Percentiles rank a stretch among this genome's conserved stretches.
phyloP scores from a whole-genome alignment of 2,329 filamentous ascomycete species.

The Leptographium wingfieldii region DNA sequence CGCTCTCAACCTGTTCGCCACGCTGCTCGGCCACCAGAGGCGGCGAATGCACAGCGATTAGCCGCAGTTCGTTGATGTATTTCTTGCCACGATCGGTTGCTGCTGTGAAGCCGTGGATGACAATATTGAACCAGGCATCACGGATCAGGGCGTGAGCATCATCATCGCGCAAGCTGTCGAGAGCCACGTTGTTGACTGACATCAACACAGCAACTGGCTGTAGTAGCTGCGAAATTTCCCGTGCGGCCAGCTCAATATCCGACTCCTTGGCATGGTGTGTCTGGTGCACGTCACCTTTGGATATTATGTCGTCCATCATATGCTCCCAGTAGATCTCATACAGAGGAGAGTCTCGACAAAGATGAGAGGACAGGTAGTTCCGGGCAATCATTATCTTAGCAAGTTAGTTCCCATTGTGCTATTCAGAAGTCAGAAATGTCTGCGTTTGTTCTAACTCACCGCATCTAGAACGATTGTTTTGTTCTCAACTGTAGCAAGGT shows the following conservation, averaged over 20 bases:
- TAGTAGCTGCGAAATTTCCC: slow-evolving; percentile 78
- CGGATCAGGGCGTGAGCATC: slow-evolving; percentile 63
- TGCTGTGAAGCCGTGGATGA: slow-evolving; percentile 78
- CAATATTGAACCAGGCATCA: slow-evolving; percentile 97
- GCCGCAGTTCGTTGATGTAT: slow-evolving; percentile 63
- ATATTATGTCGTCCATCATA: slow-evolving; percentile 75
- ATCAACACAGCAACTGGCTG: slow-evolving; percentile 80
- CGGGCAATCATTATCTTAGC: slow-evolving; percentile 59
- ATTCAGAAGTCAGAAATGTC: neutral
- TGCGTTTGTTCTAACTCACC: slow-evolving; percentile 32
- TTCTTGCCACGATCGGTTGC: slow-evolving; percentile 60
- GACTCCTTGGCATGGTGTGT: slow-evolving; percentile 59
- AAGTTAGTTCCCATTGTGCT: neutral
- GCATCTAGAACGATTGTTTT: slow-evolving; percentile 57
- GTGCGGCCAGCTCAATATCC: slow-evolving; percentile 70
- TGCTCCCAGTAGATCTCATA: slow-evolving; percentile 77
- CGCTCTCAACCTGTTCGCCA: slow-evolving; percentile 82
- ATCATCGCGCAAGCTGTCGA: slow-evolving; percentile 42
- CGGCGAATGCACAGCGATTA: slow-evolving; percentile 77
- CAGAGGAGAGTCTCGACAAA: slow-evolving; percentile 56
- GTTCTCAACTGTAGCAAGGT: slow-evolving; percentile 58
- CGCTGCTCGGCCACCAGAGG: slow-evolving; percentile 81
- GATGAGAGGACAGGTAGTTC: slow-evolving; percentile 59
- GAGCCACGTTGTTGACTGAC: slow-evolving; percentile 47
- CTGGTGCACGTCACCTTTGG: slow-evolving; percentile 75